Conservation (phyloP, 371 early-diverging fungal genomes). For the Lichtheimia ramosa region DNA sequence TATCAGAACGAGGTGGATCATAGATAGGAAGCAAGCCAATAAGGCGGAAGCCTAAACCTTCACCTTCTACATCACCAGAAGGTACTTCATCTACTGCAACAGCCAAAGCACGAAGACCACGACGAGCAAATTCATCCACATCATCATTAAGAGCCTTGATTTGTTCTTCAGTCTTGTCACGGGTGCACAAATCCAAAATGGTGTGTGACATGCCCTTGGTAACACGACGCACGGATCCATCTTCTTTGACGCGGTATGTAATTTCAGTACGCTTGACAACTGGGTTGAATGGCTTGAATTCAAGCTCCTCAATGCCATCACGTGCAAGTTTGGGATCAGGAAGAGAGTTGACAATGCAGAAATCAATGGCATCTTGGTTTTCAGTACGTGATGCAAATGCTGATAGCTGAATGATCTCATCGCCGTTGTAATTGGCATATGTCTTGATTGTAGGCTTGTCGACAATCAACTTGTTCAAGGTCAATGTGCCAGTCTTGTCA, state of each 20-base stretch:
- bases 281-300: conserved; percentile 90
- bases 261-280: conserved; percentile 87
- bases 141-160: conserved; percentile 61
- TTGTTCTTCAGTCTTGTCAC: conserved; percentile 65
- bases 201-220: conserved; percentile 80
- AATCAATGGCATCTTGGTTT: conserved; percentile 80
- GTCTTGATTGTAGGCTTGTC: conserved; percentile 63
- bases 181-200: conserved; percentile 69
- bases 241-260: conserved; percentile 62
- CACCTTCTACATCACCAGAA: conserved; percentile 39
- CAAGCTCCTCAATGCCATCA: conserved; percentile 64
- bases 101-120: conserved; percentile 85
- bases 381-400: conserved; percentile 71
- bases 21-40: conserved; percentile 78
- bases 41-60: conserved; percentile 54
- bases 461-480: conserved; percentile 89
- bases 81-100: conserved; percentile 73
- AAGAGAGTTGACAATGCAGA: conserved; percentile 70
- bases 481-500: conserved; percentile 98
- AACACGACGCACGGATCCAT: conserved; percentile 63
- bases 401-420: conserved; percentile 63
- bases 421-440: conserved; percentile 57
- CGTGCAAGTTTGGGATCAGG: conserved; percentile 61
- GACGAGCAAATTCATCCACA: conserved; percentile 74
- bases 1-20: conserved; percentile 88